Conservation (phyloP, 768 basidiomycete genomes). For the Sarcodon aspratus region DNA sequence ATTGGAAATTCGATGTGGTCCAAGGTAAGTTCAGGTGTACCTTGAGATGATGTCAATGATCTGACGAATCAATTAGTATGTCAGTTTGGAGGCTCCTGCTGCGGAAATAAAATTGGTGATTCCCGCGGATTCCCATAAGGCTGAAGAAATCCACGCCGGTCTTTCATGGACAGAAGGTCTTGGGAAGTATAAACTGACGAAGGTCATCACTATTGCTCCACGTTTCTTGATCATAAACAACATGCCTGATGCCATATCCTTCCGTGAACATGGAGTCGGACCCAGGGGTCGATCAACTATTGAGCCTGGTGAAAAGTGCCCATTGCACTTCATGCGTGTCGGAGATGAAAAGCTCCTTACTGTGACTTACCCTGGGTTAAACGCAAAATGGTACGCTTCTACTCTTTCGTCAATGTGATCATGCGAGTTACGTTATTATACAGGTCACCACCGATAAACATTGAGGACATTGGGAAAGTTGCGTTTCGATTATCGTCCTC, state of each 20-base stretch:
- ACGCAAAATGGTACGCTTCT: constrained; percentile 60
- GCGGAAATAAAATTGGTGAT: constrained; percentile 82
- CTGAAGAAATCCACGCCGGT: constrained; percentile 70
- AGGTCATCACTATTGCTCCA: constrained; percentile 85
- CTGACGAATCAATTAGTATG: constrained; percentile 29
- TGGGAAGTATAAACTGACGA: constrained; percentile 96
- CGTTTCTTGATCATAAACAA: constrained; percentile 87
- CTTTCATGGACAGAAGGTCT: constrained; percentile 87
- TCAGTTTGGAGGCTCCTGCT: constrained; percentile 85
- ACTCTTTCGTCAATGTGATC: not conserved
- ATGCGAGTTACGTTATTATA: not conserved
- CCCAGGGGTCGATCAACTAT: constrained; percentile 53
- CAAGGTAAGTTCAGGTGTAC: constrained; percentile 22
- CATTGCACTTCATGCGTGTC: constrained; percentile 55
- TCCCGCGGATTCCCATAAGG: constrained; percentile 45
- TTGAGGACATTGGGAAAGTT: constrained; percentile 81
- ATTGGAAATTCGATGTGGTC: constrained; percentile 85
- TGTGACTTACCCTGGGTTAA: constrained; percentile 76
- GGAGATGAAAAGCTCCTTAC: constrained; percentile 70
- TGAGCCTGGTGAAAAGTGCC: constrained; percentile 53
- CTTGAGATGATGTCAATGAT: not conserved
- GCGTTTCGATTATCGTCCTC: constrained; percentile 55
- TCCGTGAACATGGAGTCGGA: constrained; percentile 76
- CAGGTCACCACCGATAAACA: constrained; percentile 89
- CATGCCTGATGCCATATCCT: constrained; percentile 52